Evolutionary conservation across 2,329 filamentous ascomycete species (phyloP), one percentile per base, ranked within the genome.

Genomic region (Harringtonia aguacate): DNA sequence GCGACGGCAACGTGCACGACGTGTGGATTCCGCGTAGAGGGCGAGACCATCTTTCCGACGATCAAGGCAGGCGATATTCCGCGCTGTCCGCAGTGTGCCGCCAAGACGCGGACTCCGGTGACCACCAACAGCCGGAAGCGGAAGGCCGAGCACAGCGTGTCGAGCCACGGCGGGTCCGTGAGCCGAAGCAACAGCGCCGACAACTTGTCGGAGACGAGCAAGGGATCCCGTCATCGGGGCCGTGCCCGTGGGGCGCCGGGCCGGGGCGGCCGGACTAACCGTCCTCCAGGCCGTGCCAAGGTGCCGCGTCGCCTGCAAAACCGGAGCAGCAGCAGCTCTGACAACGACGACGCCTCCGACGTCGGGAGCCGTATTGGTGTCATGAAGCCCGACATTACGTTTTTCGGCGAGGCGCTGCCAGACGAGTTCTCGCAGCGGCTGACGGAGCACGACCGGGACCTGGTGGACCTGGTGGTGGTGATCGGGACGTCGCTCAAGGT

Each of bases 341-440:
- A 72, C 43, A 65, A 60, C 47, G 68, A 79, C 46, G 78, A 82
- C 24, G 29, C 29, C 24, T 67, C 70, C 34, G 71, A 59, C 48
- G 68, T 78, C 45, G 78, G 58, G 48, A 68, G 78, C 33, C 78
- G 79, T 3, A 70, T 73, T 39, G 87, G 86, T 45, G 79, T 94
- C 58, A 94, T 94, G 87, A 95, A 85, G 72, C 92, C 92, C 9
- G 90, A 97, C 65, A 97, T 98, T 58, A 97, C 87, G 38, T 97
- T 98, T 68, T 97, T 97, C 56, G 90, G 90, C 53, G 92, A 98
- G 65, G 74, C 81, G 41, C 79, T 98, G 1, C 89, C 90, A 0
- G 79, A 86, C 53, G 76, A 79, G 52, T 98, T 98, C 63, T 84
- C 84, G 46, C 70, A 77, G 40, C 82, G 89, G 8, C 75, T 97